Base-by-base conservation (phyloP, 2,329 filamentous ascomycete genomes). In the Basipetospora chlamydospora region DNA sequence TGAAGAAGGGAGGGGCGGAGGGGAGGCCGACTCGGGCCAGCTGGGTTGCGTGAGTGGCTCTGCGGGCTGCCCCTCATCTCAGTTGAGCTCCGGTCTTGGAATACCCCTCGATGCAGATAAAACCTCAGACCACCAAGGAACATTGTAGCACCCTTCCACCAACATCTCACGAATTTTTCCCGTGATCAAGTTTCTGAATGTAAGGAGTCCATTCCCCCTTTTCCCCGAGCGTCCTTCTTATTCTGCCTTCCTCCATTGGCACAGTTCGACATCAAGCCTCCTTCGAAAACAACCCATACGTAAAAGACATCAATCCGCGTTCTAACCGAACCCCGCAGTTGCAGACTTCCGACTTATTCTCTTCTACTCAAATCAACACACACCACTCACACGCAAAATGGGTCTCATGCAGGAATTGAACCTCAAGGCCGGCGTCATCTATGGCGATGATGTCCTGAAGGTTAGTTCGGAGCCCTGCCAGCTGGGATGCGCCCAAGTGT, bases 381-480 rank as follows among this genome's bases (percentile, higher is more conserved):
- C n/a, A n/a, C 17, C 11, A 26, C 16, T 30, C 17, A 34, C 22
- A 17, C 32, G 22, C 32, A 34, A 34, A 34, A 37, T 37, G 35
- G 36, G 36, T 33, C 36, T 38, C 30, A 12, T 38, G 16, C 17
- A 39, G 26, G 32, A 34, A 13, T 55, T 69, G 44, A 65, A 58
- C 54, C 60, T 65, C 47, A 67, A 68, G 60, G 49, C 63, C 43
- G 65, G 65, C 46, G 65, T 69, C 56, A 66, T 69, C 53, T 64
- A 66, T 45, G 65, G 65, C 47, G 63, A 69, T 47, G 65, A 69
- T 50, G 64, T 69, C 43, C 56, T 66, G 41, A 61, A 38, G 39
- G 42, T 43, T 28, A 38, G 38, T n/a, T n/a, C n/a, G n/a, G n/a
- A n/a, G n/a, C n/a, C n/a, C n/a, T n/a, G n/a, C n/a, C n/a, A n/a